Evolutionary conservation across 2,329 filamentous ascomycete genomes (phyloP).

Genomic region (Penicillium glabrum): DNA sequence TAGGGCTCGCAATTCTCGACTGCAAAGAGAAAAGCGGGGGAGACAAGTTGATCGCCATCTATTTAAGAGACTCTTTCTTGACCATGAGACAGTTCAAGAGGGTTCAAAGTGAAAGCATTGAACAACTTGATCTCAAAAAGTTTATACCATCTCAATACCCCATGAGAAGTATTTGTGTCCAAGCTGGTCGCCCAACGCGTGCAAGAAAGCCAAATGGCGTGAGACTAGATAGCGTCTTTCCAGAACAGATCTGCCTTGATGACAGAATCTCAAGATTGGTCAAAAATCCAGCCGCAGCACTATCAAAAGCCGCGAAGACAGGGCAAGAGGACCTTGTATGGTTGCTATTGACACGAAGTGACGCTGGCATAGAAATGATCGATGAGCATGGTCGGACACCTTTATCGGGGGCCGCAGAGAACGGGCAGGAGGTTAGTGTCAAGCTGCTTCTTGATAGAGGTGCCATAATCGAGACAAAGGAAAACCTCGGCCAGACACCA

Average conservation of each 20-base stretch:
- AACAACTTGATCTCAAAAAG: neutral
- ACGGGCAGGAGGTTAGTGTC: neutral
- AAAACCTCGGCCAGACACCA: neutral
- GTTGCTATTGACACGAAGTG: neutral
- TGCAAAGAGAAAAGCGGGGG: neutral
- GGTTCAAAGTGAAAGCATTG: neutral
- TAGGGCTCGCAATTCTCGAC: neutral
- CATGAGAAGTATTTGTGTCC: neutral
- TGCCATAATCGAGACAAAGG: neutral
- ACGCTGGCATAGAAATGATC: neutral
- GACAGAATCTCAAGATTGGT: too few relatives aligned
- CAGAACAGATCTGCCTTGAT: too few relatives aligned
- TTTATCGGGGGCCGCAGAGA: neutral
- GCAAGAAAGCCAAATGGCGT: neutral
- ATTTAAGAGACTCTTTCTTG: neutral
- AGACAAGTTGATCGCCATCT: neutral
- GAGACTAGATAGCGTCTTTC: too few relatives aligned
- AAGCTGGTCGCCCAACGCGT: neutral
- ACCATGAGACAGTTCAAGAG: neutral
- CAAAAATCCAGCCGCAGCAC: neutral
- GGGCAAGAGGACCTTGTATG: neutral
- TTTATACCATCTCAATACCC: neutral
- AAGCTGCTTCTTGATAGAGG: neutral
- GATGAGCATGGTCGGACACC: neutral
- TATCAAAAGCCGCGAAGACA: neutral